Conservation (phyloP, 441 rosid species). For the Lepidium campestre region DNA sequence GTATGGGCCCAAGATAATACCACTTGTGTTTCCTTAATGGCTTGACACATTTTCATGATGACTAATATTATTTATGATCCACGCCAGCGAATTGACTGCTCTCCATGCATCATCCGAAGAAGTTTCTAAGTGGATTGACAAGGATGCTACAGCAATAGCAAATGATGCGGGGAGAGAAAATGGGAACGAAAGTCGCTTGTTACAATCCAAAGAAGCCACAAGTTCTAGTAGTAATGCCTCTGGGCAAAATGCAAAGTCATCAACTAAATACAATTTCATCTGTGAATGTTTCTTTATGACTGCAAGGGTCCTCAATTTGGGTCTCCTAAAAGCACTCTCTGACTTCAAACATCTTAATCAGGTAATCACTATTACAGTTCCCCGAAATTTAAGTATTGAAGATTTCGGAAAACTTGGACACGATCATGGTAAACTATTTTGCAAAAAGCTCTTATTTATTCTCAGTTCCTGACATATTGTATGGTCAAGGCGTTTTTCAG, state of each 20-base stretch:
- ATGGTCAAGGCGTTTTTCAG: neutral
- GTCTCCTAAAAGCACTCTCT: conserved; percentile 91
- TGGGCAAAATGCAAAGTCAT: conserved; percentile 30
- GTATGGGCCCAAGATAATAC: conserved; percentile 34
- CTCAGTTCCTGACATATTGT: neutral
- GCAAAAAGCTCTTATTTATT: neutral
- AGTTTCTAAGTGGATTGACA: conserved; percentile 73
- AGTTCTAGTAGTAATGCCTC: conserved; percentile 53
- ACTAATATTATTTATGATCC: neutral
- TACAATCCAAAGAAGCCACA: conserved; percentile 74
- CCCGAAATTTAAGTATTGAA: neutral
- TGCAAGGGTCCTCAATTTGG: conserved; percentile 91
- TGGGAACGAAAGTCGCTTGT: conserved; percentile 47
- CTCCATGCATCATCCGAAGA: conserved; percentile 90
- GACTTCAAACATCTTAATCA: conserved; percentile 96
- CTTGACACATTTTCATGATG: conserved; percentile 20
- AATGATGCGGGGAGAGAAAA: conserved; percentile 27
- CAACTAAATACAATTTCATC: conserved; percentile 61
- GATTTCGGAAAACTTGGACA: neutral
- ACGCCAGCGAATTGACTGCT: conserved; percentile 75
- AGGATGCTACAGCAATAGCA: conserved; percentile 33
- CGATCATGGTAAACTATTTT: neutral
- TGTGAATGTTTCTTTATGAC: conserved; percentile 99
- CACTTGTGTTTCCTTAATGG: neutral
- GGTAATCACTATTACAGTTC: conserved; percentile 37